phyloP scores from a whole-genome alignment of 2,329 filamentous ascomycete genomes.

The Hypomyces rosellus region DNA sequence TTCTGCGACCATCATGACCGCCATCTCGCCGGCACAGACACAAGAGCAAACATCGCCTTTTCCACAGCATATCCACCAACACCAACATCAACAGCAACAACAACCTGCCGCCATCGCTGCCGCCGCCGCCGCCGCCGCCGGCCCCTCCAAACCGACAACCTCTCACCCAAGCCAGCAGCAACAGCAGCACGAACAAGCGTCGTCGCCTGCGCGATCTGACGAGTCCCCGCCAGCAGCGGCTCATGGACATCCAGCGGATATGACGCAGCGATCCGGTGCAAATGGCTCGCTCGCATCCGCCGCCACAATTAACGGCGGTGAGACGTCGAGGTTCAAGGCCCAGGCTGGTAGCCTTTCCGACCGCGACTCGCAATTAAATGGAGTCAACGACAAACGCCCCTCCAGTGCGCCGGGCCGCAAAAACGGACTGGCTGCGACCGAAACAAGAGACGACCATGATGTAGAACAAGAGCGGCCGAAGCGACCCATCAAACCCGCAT shows the following conservation, averaged over 20 bases:
- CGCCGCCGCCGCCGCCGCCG: slow-evolving; percentile 8
- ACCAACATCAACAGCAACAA: slow-evolving; percentile 14
- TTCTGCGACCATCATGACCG: slow-evolving; percentile 13
- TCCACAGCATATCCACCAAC: background rate
- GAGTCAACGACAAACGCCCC: slow-evolving; percentile 33
- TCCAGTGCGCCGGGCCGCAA: slow-evolving; percentile 42
- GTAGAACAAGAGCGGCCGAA: slow-evolving; percentile 29
- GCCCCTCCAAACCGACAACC: slow-evolving; percentile 19
- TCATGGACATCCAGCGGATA: slow-evolving; percentile 21
- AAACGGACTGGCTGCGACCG: slow-evolving; percentile 23
- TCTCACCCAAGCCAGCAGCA: slow-evolving; percentile 1
- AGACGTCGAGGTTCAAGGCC: slow-evolving; percentile 23
- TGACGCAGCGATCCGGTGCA: slow-evolving; percentile 28
- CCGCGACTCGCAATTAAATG: slow-evolving; percentile 22
- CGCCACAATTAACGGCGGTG: slow-evolving; percentile 24
- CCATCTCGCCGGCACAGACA: slow-evolving; percentile 11
- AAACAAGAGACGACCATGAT: slow-evolving; percentile 28
- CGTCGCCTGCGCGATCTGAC: slow-evolving; percentile 19
- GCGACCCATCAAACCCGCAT: slow-evolving; percentile 42
- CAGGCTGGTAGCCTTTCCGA: slow-evolving; percentile 23
- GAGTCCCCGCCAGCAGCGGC: slow-evolving; percentile 15
- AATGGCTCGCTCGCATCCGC: slow-evolving; percentile 25
- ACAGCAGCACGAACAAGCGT: slow-evolving; percentile 15
- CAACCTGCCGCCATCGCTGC: background rate
- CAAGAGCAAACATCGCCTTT: slow-evolving; percentile 10